phyloP scores from a whole-genome alignment of 371 early-diverging fungal genomes.

The Circinella minor region DNA sequence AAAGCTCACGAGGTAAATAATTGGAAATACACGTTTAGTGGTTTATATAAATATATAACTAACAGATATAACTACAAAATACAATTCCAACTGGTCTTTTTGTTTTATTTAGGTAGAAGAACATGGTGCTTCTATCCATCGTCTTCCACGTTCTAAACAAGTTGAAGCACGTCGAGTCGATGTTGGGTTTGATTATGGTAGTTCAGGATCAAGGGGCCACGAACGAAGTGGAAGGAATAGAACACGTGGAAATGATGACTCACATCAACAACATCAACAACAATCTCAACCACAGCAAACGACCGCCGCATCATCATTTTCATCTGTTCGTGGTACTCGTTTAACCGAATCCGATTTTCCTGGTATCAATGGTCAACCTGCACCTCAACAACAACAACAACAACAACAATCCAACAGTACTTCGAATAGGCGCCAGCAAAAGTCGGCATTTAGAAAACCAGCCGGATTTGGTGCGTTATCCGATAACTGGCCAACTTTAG shows the following conservation, averaged over 20 bases:
- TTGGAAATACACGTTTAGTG: too few relatives aligned
- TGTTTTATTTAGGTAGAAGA: constrained; percentile 36
- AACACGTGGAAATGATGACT: constrained; percentile 4
- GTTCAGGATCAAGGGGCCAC: constrained; percentile 27
- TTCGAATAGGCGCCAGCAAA: constrained; percentile 16
- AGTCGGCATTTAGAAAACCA: constrained; percentile 26
- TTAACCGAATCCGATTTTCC: constrained; percentile 35
- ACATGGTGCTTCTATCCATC: constrained; percentile 43
- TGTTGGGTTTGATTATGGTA: constrained; percentile 61
- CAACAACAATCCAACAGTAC: constrained; percentile 9
- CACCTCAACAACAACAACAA: constrained; percentile 16
- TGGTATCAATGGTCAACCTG: constrained; percentile 24
- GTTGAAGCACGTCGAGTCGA: constrained; percentile 57
- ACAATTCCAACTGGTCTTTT: background rate
- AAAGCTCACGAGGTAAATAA: constrained; percentile 75
- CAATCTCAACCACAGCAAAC: constrained; percentile 6
- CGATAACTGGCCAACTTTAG: constrained; percentile 28
- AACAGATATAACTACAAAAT: too few relatives aligned
- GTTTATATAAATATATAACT: too few relatives aligned
- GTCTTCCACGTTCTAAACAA: constrained; percentile 40
- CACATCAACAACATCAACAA: background rate
- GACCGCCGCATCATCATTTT: constrained; percentile 3
- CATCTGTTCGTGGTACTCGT: background rate
- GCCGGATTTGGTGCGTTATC: constrained; percentile 40
- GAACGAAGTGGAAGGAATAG: constrained; percentile 20